Evolutionary conservation across 371 early-diverging fungal species (phyloP).

Genomic region (Thermomucor indicae-seudaticae): DNA sequence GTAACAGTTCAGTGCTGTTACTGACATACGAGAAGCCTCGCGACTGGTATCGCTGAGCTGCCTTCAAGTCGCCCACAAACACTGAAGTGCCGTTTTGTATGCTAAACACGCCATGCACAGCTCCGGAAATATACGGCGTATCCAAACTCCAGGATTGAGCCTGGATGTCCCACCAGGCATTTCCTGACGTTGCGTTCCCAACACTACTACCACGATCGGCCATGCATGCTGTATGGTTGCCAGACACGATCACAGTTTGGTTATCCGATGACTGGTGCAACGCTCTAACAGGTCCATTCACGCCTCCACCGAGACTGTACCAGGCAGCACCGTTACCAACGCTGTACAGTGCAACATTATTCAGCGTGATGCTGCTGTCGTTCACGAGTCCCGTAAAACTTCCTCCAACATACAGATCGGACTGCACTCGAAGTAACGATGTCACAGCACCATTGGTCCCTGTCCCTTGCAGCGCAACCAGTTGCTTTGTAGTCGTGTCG

Average conservation of each 20-base stretch:
- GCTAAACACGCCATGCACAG: conserved; percentile 7
- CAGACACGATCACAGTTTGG: conserved; percentile 23
- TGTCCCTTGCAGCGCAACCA: conserved; percentile 11
- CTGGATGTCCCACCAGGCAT: conserved; percentile 27
- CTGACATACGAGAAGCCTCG: conserved; percentile 31
- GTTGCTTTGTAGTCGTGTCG: conserved; percentile 8
- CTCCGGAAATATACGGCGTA: conserved; percentile 25
- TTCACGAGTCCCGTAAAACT: conserved; percentile 14
- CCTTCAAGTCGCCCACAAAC: conserved; percentile 28
- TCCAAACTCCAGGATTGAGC: conserved; percentile 10
- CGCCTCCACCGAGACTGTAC: conserved; percentile 28
- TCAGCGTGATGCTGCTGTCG: conserved; percentile 2
- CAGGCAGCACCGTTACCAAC: conserved; percentile 12
- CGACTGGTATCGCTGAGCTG: conserved; percentile 31
- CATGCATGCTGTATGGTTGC: conserved; percentile 17
- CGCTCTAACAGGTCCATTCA: conserved; percentile 27
- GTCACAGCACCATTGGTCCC: conserved; percentile 28
- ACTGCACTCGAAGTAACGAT: conserved; percentile 7
- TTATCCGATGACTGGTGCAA: conserved; percentile 7
- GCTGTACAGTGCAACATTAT: conserved; percentile 23
- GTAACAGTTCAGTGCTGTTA: conserved; percentile 3
- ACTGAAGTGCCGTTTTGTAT: conserved; percentile 1
- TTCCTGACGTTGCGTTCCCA: conserved; percentile 13
- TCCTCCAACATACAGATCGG: conserved; percentile 36
- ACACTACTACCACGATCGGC: background rate